These are phyloP conservation scores for Malania oleifera DNA, from an alignment of 164 flowering plant species.

Conservation along the genomic window DNA sequence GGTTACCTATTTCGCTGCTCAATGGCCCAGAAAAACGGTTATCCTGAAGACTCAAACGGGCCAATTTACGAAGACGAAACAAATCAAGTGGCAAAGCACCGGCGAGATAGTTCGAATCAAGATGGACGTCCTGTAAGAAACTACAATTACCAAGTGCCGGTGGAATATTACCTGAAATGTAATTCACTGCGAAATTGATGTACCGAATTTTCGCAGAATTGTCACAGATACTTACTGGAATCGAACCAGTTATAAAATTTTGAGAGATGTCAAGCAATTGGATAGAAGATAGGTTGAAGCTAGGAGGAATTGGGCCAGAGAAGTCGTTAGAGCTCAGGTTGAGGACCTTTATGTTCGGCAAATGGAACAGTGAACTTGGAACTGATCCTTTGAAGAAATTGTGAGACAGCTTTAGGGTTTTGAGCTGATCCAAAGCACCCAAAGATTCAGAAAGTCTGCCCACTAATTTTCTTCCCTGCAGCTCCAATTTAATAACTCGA, in stretches of 20 bases:
- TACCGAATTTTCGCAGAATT: slow-evolving; percentile 26
- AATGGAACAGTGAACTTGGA: slow-evolving; percentile 23
- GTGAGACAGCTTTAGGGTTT: slow-evolving; percentile 34
- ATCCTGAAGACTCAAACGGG: slow-evolving; percentile 25
- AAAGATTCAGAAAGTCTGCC: slow-evolving; percentile 30
- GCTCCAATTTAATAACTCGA: slow-evolving; percentile 32
- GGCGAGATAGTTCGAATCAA: not conserved
- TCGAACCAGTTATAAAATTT: slow-evolving; percentile 27
- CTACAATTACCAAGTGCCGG: slow-evolving; percentile 36
- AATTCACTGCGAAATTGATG: slow-evolving; percentile 29
- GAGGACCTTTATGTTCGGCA: slow-evolving; percentile 25
- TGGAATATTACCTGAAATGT: slow-evolving; percentile 32
- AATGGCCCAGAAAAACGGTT: slow-evolving; percentile 42
- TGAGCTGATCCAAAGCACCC: slow-evolving; percentile 30
- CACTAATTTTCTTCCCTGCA: slow-evolving; percentile 11
- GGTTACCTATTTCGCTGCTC: slow-evolving; percentile 36
- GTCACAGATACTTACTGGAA: slow-evolving; percentile 31
- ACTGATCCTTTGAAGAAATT: slow-evolving; percentile 27
- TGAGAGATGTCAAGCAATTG: slow-evolving; percentile 28
- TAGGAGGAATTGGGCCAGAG: slow-evolving; percentile 27
- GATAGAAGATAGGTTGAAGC: slow-evolving; percentile 28
- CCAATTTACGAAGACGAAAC: slow-evolving; percentile 26
- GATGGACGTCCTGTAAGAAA: slow-evolving; percentile 24
- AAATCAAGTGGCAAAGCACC: slow-evolving; percentile 27
- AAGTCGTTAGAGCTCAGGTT: slow-evolving; percentile 39